A percentile compares a stretch with the other conserved stretches of the same genome.
Conservation (phyloP, 2,329 filamentous ascomycete genomes). For the Lecanicillium sp. region DNA sequence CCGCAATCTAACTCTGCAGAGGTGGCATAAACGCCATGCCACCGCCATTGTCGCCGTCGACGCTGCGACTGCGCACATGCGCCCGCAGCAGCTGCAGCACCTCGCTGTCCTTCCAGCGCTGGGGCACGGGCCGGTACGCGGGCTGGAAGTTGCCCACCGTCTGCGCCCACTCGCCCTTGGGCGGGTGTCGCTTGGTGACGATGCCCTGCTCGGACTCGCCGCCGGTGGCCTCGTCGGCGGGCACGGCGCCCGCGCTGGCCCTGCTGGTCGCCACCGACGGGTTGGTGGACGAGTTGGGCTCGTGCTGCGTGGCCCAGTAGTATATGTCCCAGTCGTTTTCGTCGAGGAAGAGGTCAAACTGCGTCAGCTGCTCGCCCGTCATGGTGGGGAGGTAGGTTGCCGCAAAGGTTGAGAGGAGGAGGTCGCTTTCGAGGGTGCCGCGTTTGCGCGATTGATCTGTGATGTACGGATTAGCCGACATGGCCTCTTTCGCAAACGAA, state of each 20-base stretch:
- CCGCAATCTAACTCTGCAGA: no score
- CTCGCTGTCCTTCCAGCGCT: slow-evolving; percentile 76
- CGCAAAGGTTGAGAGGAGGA: slow-evolving; percentile 93
- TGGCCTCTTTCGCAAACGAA: no score
- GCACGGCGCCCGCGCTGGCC: slow-evolving; percentile 17
- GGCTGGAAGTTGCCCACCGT: slow-evolving; percentile 92
- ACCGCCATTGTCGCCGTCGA: slow-evolving; percentile 27
- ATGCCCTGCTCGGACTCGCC: slow-evolving; percentile 15
- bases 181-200: slow-evolving; percentile 23
- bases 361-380: slow-evolving; percentile 61
- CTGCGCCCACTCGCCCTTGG: slow-evolving; percentile 84
- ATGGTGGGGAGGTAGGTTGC: slow-evolving; percentile 69
- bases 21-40: slow-evolving; percentile 54
- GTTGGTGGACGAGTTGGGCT: slow-evolving; percentile 36
- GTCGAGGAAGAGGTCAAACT: slow-evolving; percentile 91
- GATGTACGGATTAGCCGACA: no score
- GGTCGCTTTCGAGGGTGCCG: slow-evolving; percentile 90
- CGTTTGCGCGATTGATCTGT: slow-evolving; percentile 94
- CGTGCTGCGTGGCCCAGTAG: slow-evolving; percentile 94
- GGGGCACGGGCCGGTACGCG: slow-evolving; percentile 83
- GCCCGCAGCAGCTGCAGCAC: slow-evolving; percentile 67
- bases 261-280: slow-evolving; percentile 20
- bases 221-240: slow-evolving; percentile 17
- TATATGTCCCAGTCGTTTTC: slow-evolving; percentile 99
- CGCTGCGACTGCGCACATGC: slow-evolving; percentile 64